Conservation (phyloP, 2,329 filamentous ascomycete genomes). For the Clonostachys sp. region DNA sequence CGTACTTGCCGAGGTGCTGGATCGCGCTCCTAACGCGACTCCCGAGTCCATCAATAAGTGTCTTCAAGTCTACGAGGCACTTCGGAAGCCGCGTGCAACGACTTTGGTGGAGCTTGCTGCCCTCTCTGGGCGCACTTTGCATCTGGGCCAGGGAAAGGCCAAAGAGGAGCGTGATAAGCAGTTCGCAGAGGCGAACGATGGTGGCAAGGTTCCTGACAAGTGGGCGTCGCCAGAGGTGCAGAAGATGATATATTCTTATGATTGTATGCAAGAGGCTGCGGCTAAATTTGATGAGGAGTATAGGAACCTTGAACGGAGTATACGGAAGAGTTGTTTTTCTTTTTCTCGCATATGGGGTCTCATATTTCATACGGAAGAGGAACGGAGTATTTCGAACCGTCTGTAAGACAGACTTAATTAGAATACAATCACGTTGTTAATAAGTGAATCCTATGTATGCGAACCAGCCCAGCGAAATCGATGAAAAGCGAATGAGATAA, state of each 20-base stretch:
- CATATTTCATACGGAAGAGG: too few relatives aligned
- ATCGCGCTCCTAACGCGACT: slow-evolving; percentile 25
- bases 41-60: slow-evolving; percentile 37
- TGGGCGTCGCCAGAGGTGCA: slow-evolving; percentile 68
- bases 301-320: neutral
- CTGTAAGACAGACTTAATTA: too few relatives aligned
- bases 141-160: slow-evolving; percentile 49
- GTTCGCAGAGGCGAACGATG: slow-evolving; percentile 45
- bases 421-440: too few relatives aligned
- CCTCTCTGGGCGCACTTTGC: slow-evolving; percentile 43
- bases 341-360: too few relatives aligned
- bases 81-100: slow-evolving; percentile 51
- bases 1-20: slow-evolving; percentile 50
- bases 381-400: neutral
- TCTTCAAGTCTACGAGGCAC: slow-evolving; percentile 48
- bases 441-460: too few relatives aligned
- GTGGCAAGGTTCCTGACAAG: slow-evolving; percentile 55
- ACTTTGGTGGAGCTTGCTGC: slow-evolving; percentile 49
- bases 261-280: slow-evolving; percentile 49
- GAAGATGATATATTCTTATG: slow-evolving; percentile 58
- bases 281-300: slow-evolving; percentile 44
- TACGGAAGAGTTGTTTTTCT: too few relatives aligned
- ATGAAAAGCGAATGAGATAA: too few relatives aligned
- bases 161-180: slow-evolving; percentile 51
- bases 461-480: too few relatives aligned